Evolutionary conservation across 352 stramenopile genomes (phyloP).

Genomic region (Nothophytophthora sp.): DNA sequence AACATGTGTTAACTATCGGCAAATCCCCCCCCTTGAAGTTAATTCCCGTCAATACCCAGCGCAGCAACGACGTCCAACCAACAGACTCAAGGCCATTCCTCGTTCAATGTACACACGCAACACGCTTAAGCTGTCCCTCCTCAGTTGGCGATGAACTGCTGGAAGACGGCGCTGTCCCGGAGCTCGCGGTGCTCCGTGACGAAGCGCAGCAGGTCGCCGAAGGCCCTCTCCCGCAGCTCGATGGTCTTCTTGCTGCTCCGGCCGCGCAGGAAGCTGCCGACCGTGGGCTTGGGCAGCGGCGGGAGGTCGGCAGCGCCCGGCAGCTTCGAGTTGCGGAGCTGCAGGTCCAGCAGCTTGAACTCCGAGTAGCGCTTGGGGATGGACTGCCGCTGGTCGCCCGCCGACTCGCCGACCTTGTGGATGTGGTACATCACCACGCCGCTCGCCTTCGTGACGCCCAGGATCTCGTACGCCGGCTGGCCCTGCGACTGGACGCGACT

Average conservation of each 20-base stretch:
- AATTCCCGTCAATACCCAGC: no score
- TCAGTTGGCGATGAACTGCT: slow-evolving; percentile 45
- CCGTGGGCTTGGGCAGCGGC: slow-evolving; percentile 34
- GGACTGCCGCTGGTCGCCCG: slow-evolving; percentile 19
- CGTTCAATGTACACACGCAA: no score
- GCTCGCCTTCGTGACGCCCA: slow-evolving; percentile 40
- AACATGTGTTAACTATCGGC: no score
- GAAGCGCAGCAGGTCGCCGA: slow-evolving; percentile 49
- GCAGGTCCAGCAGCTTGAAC: slow-evolving; percentile 50
- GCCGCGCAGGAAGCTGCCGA: slow-evolving; percentile 49
- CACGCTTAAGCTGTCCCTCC: slow-evolving; percentile 7
- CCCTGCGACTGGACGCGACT: slow-evolving; percentile 6
- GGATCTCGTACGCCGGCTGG: slow-evolving; percentile 37
- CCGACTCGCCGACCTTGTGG: slow-evolving; percentile 26
- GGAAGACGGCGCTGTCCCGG: slow-evolving; percentile 44
- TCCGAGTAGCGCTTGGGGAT: slow-evolving; percentile 56
- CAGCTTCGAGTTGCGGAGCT: slow-evolving; percentile 36
- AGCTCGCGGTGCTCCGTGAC: slow-evolving; percentile 41
- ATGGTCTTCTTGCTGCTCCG: slow-evolving; percentile 49
- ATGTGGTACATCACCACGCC: slow-evolving; percentile 63
- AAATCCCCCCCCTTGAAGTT: no score
- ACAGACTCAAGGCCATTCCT: no score
- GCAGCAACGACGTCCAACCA: no score
- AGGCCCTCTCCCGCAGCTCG: slow-evolving; percentile 48
- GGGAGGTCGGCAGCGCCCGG: slow-evolving; percentile 28